Conservation (phyloP, 2,329 filamentous ascomycete genomes). For the Cadophora sp. region DNA sequence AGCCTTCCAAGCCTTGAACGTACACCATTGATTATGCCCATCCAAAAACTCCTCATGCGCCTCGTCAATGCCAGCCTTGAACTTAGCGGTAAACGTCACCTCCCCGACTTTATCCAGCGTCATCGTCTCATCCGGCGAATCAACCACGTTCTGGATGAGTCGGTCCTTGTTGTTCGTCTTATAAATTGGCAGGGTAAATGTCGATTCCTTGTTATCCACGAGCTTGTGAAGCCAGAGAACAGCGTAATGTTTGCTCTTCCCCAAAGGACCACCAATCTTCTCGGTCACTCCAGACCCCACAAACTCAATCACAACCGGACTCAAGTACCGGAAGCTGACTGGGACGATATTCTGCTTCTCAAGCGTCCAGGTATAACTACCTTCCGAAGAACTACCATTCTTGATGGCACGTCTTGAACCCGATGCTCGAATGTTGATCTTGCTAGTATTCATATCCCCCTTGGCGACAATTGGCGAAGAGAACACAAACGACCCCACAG, state of each 20-base stretch:
- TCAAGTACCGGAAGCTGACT: constrained; percentile 30
- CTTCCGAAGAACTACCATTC: constrained; percentile 20
- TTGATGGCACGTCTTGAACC: constrained; percentile 28
- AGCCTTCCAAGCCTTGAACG: constrained; percentile 30
- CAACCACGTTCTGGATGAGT: constrained; percentile 30
- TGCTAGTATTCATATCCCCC: constrained; percentile 27
- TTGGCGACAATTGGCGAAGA: constrained; percentile 27
- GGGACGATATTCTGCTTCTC: constrained; percentile 27
- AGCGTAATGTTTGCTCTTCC: constrained; percentile 31
- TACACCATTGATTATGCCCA: constrained; percentile 29
- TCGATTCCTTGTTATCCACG: constrained; percentile 27
- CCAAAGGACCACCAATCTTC: constrained; percentile 26
- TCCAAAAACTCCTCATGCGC: constrained; percentile 28
- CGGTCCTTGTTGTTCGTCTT: constrained; percentile 31
- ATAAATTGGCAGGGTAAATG: constrained; percentile 31
- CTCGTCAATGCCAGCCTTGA: constrained; percentile 33
- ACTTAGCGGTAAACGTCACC: constrained; percentile 26
- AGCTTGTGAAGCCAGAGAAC: constrained; percentile 31
- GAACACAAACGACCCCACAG: constrained; percentile 31
- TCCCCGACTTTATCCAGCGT: constrained; percentile 27
- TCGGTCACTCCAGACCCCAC: constrained; percentile 20
- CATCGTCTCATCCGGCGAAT: constrained; percentile 29
- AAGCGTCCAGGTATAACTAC: constrained; percentile 20
- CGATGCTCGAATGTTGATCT: constrained; percentile 27
- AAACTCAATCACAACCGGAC: constrained; percentile 30